Evolutionary conservation across 306 rosid genomes (phyloP).

Genomic region (Gastrolobium bilobum): DNA sequence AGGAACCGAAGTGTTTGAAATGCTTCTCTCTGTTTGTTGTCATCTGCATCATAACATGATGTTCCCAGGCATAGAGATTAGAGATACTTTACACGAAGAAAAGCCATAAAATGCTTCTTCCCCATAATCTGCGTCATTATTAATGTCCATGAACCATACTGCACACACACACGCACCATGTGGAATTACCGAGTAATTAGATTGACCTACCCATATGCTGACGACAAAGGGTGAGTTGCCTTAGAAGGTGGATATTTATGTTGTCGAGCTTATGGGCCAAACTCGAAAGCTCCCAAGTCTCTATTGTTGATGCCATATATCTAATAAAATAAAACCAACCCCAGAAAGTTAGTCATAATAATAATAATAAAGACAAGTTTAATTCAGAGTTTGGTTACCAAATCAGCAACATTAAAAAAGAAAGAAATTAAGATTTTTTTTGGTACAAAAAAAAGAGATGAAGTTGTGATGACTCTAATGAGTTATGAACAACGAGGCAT

Average conservation of each 20-base stretch:
- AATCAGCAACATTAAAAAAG: neutral
- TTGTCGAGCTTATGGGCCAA: slow-evolving; percentile 69
- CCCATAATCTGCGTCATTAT: neutral
- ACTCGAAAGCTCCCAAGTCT: slow-evolving; percentile 81
- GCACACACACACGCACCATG: neutral
- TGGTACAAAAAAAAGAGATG: slow-evolving; percentile 1
- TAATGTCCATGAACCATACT: neutral
- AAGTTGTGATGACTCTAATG: neutral
- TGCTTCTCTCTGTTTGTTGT: slow-evolving; percentile 59
- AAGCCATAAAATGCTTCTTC: neutral
- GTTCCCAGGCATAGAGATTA: neutral
- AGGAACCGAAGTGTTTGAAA: slow-evolving; percentile 48
- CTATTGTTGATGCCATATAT: slow-evolving; percentile 54
- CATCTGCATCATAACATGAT: slow-evolving; percentile 56
- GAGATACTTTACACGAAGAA: neutral
- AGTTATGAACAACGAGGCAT: slow-evolving; percentile 24
- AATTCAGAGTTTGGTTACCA: neutral
- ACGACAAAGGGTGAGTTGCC: slow-evolving; percentile 57
- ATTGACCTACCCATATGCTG: slow-evolving; percentile 54
- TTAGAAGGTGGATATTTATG: slow-evolving; percentile 64
- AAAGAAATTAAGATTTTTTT: neutral
- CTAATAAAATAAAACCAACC: slow-evolving; percentile 45
- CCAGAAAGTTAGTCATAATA: neutral
- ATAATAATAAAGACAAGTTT: neutral
- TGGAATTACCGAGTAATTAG: neutral